Evolutionary conservation across 2,329 filamentous ascomycete genomes (phyloP), one percentile per base, ranked within the genome.

Genomic region (Colletotrichum eremochloae): DNA sequence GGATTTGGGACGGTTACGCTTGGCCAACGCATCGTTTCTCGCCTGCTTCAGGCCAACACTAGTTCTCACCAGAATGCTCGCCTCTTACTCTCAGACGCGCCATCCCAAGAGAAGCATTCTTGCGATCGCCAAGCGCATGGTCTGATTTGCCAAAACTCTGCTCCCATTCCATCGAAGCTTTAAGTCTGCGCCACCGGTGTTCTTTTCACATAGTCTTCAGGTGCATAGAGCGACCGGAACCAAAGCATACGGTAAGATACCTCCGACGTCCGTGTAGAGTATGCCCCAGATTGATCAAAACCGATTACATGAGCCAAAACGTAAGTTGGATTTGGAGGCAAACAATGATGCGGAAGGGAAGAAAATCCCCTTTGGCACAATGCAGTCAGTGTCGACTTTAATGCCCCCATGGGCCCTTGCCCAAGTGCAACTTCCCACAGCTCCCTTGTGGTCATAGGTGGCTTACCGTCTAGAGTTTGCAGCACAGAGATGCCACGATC

Each of bases 11-110:
- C 48, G 66, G 40, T 48, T 46, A 60, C 58, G 69, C 31, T 36
- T 61, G 70, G 60, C 66, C 55, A 60, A 56, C 42, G 57, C 53
- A 58, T 58, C 46, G 31, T 63, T 58, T 53, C 38, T 46, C 58
- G 60, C 60, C 48, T 69, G 66, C 66, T 65, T 70, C 66, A 69
- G 60, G 60, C 60, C 46, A 57, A 56, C 55, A 48, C 46, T 65
- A 55, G 56, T 70, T 48, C 61, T 65, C 55, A 65, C 66, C 60
- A 72, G 70, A 72, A 69, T 69, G 55, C 40, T 38, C 55, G 55
- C 70, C 64, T 70, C 46, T 61, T 58, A 36, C 63, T 42, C 67
- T 70, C 66, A 61, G 66, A 68, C 66, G 66, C 70, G 66, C 61
- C 60, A 57, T 61, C 53, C 60, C 55, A 50, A 31, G 31, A 36